These are phyloP conservation scores for Begonia fuchsioides DNA, from an alignment of 306 rosid species.

Conservation along the genomic window DNA sequence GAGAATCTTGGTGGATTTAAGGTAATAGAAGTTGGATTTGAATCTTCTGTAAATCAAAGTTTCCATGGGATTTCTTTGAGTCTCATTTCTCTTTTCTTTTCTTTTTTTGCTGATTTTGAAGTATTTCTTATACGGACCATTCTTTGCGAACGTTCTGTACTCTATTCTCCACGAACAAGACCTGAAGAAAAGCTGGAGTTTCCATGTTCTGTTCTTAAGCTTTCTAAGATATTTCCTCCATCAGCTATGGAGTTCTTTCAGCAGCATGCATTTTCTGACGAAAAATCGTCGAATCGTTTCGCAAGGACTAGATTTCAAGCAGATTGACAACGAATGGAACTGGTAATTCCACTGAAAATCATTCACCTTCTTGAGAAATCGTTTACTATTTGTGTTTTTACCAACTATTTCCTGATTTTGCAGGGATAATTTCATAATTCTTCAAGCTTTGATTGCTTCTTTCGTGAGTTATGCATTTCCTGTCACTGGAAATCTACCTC, in stretches of 20 bases:
- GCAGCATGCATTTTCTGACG: conserved; percentile 55
- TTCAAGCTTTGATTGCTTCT: conserved; percentile 44
- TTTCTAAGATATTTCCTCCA: conserved; percentile 31
- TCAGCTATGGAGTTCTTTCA: conserved; percentile 30
- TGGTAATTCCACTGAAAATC: conserved; percentile 28
- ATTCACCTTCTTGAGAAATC: too few species aligned
- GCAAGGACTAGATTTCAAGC: conserved; percentile 74
- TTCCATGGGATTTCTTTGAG: too few species aligned
- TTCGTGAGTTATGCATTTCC: conserved; percentile 36
- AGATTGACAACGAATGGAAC: conserved; percentile 77
- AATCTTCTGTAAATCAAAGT: too few species aligned
- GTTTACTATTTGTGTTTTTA: too few species aligned
- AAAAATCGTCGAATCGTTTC: conserved; percentile 40
- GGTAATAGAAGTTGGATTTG: conserved; percentile 21
- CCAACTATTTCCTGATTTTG: neutral
- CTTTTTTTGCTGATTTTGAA: conserved; percentile 4
- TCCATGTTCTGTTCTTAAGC: conserved; percentile 40
- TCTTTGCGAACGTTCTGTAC: conserved; percentile 38
- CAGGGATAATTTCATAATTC: conserved; percentile 89
- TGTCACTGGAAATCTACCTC: conserved; percentile 40
- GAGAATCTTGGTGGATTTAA: conserved; percentile 56
- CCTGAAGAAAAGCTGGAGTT: conserved; percentile 36
- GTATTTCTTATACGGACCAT: conserved; percentile 61
- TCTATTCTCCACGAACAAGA: conserved; percentile 30
- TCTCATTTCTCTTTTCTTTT: too few species aligned